Base-by-base conservation (phyloP, 1,139 yeast species). In the Arxiozyma telluris region DNA sequence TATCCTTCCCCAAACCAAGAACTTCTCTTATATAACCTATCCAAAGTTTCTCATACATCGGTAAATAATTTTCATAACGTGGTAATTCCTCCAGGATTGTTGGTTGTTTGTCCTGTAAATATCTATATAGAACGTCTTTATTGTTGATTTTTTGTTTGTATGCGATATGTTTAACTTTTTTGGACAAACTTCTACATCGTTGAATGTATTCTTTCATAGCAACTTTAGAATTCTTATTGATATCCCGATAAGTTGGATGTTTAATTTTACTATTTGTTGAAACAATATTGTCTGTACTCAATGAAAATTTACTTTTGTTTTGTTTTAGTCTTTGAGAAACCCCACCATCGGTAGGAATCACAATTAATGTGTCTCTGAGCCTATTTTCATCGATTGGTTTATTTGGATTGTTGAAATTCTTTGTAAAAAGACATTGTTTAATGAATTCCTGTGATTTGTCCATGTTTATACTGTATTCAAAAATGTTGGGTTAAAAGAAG, bases 271-370 rank as follows among this genome's bases (percentile, higher is more conserved):
- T 27, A 2, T 48, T 44, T 25, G 46, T 47, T 6, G 48, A 45
- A 4, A n/a, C 30, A 7, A 49, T 12, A 34, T 53, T 54, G 8
- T 54, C 54, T 41, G 58, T 18, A 52, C 57, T 61, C 4, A 62
- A 47, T 38, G 59, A 63, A 17, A 55, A 50, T 41, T 56, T 56
- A 21, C 55, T 60, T 44, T 52, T 57, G 41, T 54, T 58, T 41
- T 58, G 60, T 45, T 57, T 65, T n/a, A 65, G 50, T 27, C 58
- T 55, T 1, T 59, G 51, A 12, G 64, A 53, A 3, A 59, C 47
- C 17, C 69, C 69, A 41, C 71, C 71, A 59, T 65, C 70, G 0
- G 71, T 67, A 12, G 71, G 70, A 30, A 63, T 52, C 9, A 67
- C 51, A n/a, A 67, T 53, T 30, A 67, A 54, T 2, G 70, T 65